Percentiles rank a stretch among this genome's conserved stretches.
phyloP scores from a whole-genome alignment of 2,329 filamentous ascomycete species.

The Sporothrix euskadiensis region DNA sequence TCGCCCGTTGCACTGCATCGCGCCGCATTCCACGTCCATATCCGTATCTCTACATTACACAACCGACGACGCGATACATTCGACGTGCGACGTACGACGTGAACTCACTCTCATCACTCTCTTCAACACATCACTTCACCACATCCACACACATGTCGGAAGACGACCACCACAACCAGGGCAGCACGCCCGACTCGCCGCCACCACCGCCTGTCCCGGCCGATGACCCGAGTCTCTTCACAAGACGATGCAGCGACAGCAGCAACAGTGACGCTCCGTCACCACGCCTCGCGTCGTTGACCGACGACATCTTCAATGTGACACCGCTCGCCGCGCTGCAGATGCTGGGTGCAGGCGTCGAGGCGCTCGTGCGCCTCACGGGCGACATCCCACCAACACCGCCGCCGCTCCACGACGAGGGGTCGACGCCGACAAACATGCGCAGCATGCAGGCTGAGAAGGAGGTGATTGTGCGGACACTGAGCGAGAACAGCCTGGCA shows the following conservation, averaged over 20 bases:
- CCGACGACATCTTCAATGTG: conserved; percentile 71
- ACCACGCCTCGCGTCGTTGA: conserved; percentile 34
- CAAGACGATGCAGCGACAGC: not conserved
- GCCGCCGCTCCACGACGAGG: conserved; percentile 60
- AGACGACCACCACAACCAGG: not conserved
- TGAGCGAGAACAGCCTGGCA: conserved; percentile 56
- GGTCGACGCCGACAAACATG: conserved; percentile 60
- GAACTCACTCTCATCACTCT: not conserved
- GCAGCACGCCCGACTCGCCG: conserved; percentile 29
- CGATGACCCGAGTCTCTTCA: conserved; percentile 41
- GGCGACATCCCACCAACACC: conserved; percentile 82
- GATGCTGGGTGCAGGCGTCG: conserved; percentile 71
- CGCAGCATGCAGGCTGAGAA: conserved; percentile 63
- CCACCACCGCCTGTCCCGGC: conserved; percentile 49
- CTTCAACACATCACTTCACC: not conserved
- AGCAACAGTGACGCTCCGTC: conserved; percentile 24
- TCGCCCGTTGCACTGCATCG: conserved; percentile 1
- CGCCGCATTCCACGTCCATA: not conserved
- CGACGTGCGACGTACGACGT: not conserved
- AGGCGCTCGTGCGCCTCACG: conserved; percentile 69
- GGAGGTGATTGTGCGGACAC: conserved; percentile 58
- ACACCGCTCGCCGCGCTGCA: conserved; percentile 73
- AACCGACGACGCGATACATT: not conserved
- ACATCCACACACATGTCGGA: conserved; percentile 19
- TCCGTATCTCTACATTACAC: not conserved